Percentiles rank a stretch among this genome's conserved stretches.
Evolutionary conservation across 75 land plant species (phyloP).

Genomic region (Pinus taeda): DNA sequence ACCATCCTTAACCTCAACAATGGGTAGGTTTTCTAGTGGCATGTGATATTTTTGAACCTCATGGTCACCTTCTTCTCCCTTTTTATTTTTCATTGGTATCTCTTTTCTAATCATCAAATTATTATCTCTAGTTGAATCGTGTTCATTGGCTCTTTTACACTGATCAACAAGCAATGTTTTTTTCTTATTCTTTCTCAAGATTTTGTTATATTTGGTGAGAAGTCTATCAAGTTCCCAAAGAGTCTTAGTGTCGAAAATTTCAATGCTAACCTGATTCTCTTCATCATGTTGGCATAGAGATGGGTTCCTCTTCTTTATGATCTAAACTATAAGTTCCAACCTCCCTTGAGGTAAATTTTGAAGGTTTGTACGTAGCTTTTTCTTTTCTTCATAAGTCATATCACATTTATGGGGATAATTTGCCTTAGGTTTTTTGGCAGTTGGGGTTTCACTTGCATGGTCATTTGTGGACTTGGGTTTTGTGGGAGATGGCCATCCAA

Average conservation of each 20-base stretch:
- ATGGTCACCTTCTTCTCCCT: conserved; percentile 12
- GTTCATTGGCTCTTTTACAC: conserved; percentile 9
- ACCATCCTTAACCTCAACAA: conserved; percentile 29
- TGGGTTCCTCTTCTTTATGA: conserved; percentile 68
- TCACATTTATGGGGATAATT: conserved; percentile 49
- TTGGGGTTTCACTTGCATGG: conserved; percentile 15
- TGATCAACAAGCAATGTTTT: conserved; percentile 30
- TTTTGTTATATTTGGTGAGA: conserved; percentile 62
- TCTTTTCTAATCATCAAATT: conserved; percentile 3
- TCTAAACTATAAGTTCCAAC: conserved; percentile 56
- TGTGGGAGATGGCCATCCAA: conserved; percentile 11
- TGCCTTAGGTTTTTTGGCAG: conserved; percentile 49
- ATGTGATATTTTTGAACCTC: too few species aligned
- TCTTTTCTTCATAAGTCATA: conserved; percentile 80
- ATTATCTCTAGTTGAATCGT: not conserved
- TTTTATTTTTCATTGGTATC: conserved; percentile 12
- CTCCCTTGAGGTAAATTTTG: conserved; percentile 63
- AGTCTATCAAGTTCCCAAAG: conserved; percentile 91
- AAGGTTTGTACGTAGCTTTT: too few species aligned
- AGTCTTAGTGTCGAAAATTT: conserved; percentile 69
- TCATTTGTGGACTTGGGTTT: not conserved
- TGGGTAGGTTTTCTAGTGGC: conserved; percentile 11
- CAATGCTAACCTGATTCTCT: conserved; percentile 84
- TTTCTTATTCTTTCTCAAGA: conserved; percentile 48
- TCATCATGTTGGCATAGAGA: conserved; percentile 57